phyloP scores from a whole-genome alignment of 768 basidiomycete species.

The Asterophora lycoperdoides region DNA sequence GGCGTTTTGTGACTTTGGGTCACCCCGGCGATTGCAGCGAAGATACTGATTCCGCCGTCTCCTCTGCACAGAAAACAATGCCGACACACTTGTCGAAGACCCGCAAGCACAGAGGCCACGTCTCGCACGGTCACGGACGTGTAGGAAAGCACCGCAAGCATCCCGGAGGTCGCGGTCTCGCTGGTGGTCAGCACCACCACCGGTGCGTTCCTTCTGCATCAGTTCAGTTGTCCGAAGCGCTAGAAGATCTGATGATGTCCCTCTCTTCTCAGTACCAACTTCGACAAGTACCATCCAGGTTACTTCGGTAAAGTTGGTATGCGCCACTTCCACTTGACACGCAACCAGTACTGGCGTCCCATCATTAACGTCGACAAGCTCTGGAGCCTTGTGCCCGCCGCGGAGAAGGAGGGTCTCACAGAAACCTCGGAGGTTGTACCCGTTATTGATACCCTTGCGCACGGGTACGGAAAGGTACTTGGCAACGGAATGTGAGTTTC shows the following conservation, averaged over 20 bases:
- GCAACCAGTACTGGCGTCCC: conserved; percentile 88
- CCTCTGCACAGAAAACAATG: conserved; percentile 52
- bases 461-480: conserved; percentile 90
- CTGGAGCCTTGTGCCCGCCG: conserved; percentile 84
- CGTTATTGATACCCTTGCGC: conserved; percentile 82
- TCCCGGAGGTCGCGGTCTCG: conserved; percentile 99
- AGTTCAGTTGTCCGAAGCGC: neutral
- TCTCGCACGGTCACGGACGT: conserved; percentile 99
- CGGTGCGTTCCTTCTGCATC: conserved; percentile 49
- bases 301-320: conserved; percentile 99
- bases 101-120: conserved; percentile 98
- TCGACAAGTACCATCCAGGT: conserved; percentile 99
- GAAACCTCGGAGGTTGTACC: conserved; percentile 82
- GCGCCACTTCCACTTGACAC: conserved; percentile 95
- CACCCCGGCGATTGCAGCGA: conserved; percentile 16
- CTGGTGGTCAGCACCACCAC: conserved; percentile 99
- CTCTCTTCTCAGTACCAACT: conserved; percentile 69
- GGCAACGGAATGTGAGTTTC: conserved; percentile 83
- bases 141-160: conserved; percentile 99
- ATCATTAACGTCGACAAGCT: conserved; percentile 99
- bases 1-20: conserved; percentile 20
- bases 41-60: conserved; percentile 16
- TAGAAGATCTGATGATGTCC: conserved; percentile 2
- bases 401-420: conserved; percentile 74
- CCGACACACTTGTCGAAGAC: conserved; percentile 96